phyloP scores from a whole-genome alignment of 1,139 yeast species.

The Pichia kudriavzevii region DNA sequence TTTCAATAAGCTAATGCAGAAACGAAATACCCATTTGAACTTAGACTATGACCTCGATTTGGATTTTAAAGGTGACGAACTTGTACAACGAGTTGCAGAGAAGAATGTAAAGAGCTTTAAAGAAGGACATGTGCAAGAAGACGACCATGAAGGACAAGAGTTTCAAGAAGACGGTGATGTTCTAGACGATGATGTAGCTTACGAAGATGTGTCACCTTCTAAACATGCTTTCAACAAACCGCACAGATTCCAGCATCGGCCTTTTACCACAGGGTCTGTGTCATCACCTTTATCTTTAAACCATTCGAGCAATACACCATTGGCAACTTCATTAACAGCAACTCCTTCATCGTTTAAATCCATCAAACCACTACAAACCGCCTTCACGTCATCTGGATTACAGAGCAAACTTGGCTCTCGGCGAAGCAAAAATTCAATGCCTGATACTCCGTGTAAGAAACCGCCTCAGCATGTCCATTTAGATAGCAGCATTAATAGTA shows the following conservation, averaged over 20 bases:
- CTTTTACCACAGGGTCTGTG: constrained; percentile 4
- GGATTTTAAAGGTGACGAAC: not conserved
- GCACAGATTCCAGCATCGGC: not conserved
- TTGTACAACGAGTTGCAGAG: too few relatives aligned
- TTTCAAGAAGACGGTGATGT: not conserved
- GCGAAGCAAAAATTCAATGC: constrained; percentile 28
- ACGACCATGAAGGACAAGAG: not conserved
- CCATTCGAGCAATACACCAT: not conserved
- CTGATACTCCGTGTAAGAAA: constrained; percentile 80
- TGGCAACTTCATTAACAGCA: not conserved
- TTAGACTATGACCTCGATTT: not conserved
- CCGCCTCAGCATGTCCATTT: constrained; percentile 32
- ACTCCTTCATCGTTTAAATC: constrained; percentile 53
- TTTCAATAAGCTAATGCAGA: constrained; percentile 19
- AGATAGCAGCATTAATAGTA: too few relatives aligned
- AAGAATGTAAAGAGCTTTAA: constrained; percentile 1
- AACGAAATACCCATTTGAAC: not conserved
- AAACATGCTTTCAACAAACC: constrained; percentile 11
- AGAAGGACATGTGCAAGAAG: constrained; percentile 1
- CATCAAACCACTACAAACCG: constrained; percentile 80
- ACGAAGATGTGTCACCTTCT: constrained; percentile 20
- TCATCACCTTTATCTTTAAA: too few relatives aligned
- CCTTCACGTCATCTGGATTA: constrained; percentile 70
- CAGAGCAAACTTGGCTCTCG: constrained; percentile 53
- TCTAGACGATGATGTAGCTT: not conserved